These are phyloP conservation scores for Lathyrus aphaca DNA, from an alignment of 306 rosid species.

Conservation along the genomic window DNA sequence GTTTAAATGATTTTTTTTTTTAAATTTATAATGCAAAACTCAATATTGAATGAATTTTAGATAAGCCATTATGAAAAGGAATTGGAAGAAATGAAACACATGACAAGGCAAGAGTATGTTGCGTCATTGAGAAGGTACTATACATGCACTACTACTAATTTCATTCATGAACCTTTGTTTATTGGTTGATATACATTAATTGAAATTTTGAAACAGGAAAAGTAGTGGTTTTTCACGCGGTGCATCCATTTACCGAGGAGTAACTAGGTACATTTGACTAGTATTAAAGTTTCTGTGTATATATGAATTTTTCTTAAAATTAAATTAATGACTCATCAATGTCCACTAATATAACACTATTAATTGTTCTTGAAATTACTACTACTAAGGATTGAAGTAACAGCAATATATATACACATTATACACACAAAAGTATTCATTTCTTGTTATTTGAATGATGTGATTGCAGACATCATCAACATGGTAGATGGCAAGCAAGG, in stretches of 20 bases:
- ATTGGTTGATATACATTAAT: conserved; percentile 3
- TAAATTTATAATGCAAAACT: conserved; percentile 18
- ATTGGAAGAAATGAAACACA: conserved; percentile 86
- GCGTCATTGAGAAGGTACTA: conserved; percentile 90
- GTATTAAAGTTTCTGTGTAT: neutral
- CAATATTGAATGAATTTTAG: conserved; percentile 48
- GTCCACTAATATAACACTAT: neutral
- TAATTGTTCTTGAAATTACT: neutral
- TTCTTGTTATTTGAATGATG: conserved; percentile 2
- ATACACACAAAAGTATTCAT: too few relatives aligned
- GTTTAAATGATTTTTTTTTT: neutral
- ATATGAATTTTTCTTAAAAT: neutral
- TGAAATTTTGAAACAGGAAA: conserved; percentile 58
- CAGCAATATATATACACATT: too few relatives aligned
- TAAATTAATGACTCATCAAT: neutral
- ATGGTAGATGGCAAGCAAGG: conserved; percentile 98
- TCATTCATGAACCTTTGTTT: neutral
- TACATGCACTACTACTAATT: neutral
- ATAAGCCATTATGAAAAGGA: conserved; percentile 85
- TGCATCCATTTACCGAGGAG: conserved; percentile 95
- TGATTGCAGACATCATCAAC: conserved; percentile 81
- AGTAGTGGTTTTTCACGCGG: conserved; percentile 97
- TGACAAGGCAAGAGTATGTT: conserved; percentile 95
- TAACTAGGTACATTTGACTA: conserved; percentile 68
- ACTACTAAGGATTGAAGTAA: neutral